phyloP scores from a whole-genome alignment of 2,329 filamentous ascomycete genomes.

The Diaporthe sp. region DNA sequence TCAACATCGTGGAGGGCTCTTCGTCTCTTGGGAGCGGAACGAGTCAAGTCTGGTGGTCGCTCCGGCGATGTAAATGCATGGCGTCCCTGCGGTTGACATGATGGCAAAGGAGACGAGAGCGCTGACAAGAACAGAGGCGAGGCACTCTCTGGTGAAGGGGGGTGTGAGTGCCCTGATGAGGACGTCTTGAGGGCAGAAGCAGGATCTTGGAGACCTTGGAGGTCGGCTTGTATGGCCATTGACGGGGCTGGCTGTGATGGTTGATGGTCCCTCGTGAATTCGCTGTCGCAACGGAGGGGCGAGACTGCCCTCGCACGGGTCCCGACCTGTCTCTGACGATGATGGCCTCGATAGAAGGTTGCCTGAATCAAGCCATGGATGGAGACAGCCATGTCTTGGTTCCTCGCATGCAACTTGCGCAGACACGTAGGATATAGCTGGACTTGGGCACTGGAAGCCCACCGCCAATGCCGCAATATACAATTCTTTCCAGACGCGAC shows the following conservation, averaged over 20 bases:
- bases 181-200: constrained; percentile 12
- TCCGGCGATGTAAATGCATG: neutral
- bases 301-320: neutral
- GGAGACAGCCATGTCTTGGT: constrained; percentile 18
- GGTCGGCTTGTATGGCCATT: constrained; percentile 33
- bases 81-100: neutral
- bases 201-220: constrained; percentile 8
- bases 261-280: neutral
- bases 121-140: neutral
- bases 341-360: neutral
- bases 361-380: constrained; percentile 4
- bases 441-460: neutral
- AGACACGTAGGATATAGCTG: neutral
- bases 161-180: neutral
- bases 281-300: neutral
- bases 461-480: neutral
- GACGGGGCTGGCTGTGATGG: neutral
- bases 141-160: neutral
- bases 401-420: neutral
- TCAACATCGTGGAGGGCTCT: constrained; percentile 72
- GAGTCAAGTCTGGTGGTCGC: neutral
- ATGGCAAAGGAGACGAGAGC: neutral
- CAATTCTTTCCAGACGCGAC: neutral
- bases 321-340: neutral
- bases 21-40: constrained; percentile 58